A percentile compares a stretch with the other conserved stretches of the same genome.
Evolutionary conservation across 2,329 filamentous ascomycete genomes (phyloP).

Genomic region (Penicillium rolfsii): DNA sequence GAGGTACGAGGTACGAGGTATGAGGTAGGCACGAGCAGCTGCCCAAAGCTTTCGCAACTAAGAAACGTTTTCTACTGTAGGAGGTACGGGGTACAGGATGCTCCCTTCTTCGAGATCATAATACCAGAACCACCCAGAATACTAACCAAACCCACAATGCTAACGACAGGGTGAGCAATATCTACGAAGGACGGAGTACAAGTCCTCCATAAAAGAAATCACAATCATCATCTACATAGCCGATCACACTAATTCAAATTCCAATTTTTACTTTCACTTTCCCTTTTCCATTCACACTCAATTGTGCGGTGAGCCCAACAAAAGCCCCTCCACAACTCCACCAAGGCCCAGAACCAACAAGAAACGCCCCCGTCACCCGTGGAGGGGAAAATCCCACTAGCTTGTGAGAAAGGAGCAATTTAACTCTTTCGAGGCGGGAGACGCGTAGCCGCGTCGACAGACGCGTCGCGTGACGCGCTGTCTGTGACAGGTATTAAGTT

Average conservation of each 20-base stretch:
- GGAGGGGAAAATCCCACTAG: no score
- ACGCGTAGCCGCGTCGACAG: slow-evolving; percentile 4
- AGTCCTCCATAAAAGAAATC: no score
- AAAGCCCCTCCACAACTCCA: background rate
- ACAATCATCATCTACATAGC: no score
- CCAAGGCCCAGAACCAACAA: background rate
- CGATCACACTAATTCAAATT: no score
- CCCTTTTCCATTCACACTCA: background rate
- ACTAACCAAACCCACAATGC: no score
- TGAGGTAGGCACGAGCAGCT: background rate
- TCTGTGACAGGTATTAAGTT: background rate
- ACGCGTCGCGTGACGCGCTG: slow-evolving; percentile 8
- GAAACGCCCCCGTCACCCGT: background rate
- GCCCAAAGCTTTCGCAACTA: background rate
- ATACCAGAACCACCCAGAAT: no score
- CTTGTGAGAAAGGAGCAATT: slow-evolving; percentile 2
- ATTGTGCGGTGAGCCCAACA: slow-evolving; percentile 1
- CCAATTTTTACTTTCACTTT: background rate
- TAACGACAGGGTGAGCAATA: no score
- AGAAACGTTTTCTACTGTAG: background rate
- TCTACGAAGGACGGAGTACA: no score
- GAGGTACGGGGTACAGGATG: background rate
- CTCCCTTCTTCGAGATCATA: background rate
- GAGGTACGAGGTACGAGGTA: no score
- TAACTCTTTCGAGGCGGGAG: slow-evolving; percentile 6